Conservation (phyloP, 257 asterid genomes). For the Solanum piurae region DNA sequence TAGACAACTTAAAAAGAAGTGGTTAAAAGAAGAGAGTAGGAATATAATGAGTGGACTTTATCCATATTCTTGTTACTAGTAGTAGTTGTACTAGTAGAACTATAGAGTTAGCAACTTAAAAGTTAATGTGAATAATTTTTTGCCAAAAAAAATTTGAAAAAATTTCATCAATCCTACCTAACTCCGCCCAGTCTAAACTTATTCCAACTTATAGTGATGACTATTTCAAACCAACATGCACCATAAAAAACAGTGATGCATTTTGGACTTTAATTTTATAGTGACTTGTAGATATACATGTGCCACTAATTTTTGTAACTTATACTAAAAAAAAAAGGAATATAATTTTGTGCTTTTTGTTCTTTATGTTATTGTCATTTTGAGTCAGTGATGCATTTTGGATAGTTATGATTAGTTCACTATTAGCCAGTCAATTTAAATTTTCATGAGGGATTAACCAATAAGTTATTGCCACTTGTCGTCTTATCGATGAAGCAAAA, state of each 20-base stretch:
- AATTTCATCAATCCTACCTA: background rate
- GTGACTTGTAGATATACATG: background rate
- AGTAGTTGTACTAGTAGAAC: background rate
- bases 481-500: background rate
- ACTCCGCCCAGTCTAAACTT: background rate
- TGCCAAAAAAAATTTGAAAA: background rate
- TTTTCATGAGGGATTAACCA: background rate
- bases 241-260: background rate
- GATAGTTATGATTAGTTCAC: background rate
- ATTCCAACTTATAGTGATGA: background rate
- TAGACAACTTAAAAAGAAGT: background rate
- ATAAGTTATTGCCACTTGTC: background rate
- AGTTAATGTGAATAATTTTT: background rate
- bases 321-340: background rate
- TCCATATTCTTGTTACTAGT: background rate
- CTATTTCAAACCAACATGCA: background rate
- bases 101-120: background rate
- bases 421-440: background rate
- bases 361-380: background rate
- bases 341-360: background rate
- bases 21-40: background rate
- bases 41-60: background rate
- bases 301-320: background rate
- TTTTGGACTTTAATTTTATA: background rate
- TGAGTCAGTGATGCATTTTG: background rate